A percentile compares a stretch with the other conserved stretches of the same genome.
These are phyloP conservation scores for Aspergillus pseudoviridinutans DNA, from an alignment of 2,329 filamentous ascomycete species.

Conservation along the genomic window DNA sequence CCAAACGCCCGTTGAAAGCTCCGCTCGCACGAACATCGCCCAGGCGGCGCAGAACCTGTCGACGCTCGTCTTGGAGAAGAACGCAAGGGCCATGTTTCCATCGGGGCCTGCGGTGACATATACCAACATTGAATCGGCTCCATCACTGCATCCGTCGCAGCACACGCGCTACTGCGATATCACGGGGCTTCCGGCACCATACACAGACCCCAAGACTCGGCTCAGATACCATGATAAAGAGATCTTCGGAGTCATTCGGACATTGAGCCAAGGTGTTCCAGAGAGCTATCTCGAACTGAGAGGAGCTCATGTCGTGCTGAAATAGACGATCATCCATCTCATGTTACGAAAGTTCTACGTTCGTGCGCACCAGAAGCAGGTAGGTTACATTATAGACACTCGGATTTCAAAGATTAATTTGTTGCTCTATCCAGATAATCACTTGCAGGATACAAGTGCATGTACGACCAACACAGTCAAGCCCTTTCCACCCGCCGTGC, in stretches of 20 bases:
- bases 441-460: constrained; percentile 21
- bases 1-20: constrained; percentile 45
- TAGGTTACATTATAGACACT: background rate
- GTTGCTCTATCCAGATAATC: background rate
- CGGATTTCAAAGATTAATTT: constrained; percentile 4
- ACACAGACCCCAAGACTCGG: constrained; percentile 91
- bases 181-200: constrained; percentile 85
- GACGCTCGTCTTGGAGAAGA: constrained; percentile 85
- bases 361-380: background rate
- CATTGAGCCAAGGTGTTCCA: constrained; percentile 72
- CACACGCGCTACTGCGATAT: constrained; percentile 93
- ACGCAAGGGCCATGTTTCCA: constrained; percentile 43
- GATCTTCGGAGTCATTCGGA: constrained; percentile 78
- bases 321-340: constrained; percentile 48
- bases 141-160: constrained; percentile 72
- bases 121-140: constrained; percentile 93
- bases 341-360: background rate
- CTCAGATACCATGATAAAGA: constrained; percentile 91
- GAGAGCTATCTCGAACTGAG: constrained; percentile 87
- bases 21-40: constrained; percentile 63
- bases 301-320: constrained; percentile 88
- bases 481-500: constrained; percentile 78
- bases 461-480: constrained; percentile 96
- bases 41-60: constrained; percentile 83
- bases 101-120: constrained; percentile 76